phyloP scores from a whole-genome alignment of 2,329 filamentous ascomycete species.

The Fusarium kyushuense region DNA sequence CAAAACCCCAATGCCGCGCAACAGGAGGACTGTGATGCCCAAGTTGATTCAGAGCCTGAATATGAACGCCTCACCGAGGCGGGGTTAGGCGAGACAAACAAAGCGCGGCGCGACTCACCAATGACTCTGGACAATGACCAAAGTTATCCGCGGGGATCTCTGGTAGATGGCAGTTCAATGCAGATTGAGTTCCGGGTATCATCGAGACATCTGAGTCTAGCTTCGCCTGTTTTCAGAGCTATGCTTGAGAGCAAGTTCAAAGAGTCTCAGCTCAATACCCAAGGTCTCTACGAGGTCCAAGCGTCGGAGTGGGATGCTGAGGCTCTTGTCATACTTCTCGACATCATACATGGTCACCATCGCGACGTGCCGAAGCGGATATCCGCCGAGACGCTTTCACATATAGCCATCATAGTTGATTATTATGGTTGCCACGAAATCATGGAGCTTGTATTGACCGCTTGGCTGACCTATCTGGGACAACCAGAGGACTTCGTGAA shows the following conservation, averaged over 20 bases:
- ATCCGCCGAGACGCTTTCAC: slow-evolving; percentile 42
- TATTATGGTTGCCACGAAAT: slow-evolving; percentile 49
- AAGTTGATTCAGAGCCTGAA: slow-evolving; percentile 24
- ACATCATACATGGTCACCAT: slow-evolving; percentile 48
- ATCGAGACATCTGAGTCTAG: slow-evolving; percentile 24
- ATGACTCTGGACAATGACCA: slow-evolving; percentile 25
- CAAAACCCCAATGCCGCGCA: slow-evolving; percentile 13
- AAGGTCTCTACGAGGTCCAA: slow-evolving; percentile 20
- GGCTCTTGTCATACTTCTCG: slow-evolving; percentile 47
- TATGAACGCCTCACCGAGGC: slow-evolving; percentile 23
- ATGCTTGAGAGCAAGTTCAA: slow-evolving; percentile 32
- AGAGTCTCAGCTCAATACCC: slow-evolving; percentile 6
- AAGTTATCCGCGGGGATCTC: slow-evolving; percentile 2
- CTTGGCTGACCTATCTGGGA: slow-evolving; percentile 19
- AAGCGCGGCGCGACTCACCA: slow-evolving; percentile 18
- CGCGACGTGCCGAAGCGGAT: slow-evolving; percentile 39
- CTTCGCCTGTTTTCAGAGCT: slow-evolving; percentile 31
- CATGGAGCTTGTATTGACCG: slow-evolving; percentile 31
- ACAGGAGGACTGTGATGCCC: background rate
- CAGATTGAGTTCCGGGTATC: slow-evolving; percentile 30
- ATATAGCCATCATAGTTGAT: slow-evolving; percentile 49
- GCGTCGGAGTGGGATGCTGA: slow-evolving; percentile 46
- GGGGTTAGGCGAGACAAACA: slow-evolving; percentile 13
- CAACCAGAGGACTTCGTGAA: slow-evolving; percentile 2
- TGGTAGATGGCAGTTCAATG: background rate